Base-by-base conservation (phyloP, 1,139 yeast genomes). In the Blastobotrys apis region DNA sequence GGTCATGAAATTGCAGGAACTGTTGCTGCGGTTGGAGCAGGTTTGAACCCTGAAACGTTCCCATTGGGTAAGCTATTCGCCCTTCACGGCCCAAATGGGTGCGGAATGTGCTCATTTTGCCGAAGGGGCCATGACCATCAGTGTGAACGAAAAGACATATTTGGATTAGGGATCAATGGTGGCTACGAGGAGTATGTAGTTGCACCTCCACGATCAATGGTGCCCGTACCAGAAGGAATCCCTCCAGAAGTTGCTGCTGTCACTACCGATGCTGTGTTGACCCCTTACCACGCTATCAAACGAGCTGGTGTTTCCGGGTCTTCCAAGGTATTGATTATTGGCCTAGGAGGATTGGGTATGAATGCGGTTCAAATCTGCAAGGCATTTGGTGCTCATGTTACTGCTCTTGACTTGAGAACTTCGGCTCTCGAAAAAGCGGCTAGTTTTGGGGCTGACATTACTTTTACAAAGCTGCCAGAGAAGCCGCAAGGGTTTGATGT, bases 1-100 rank as follows among this genome's bases (percentile, higher is more conserved):
- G 81, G 81, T 17, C 80, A 76, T 57, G 80, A 76, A 58, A 71
- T 75, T 38, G 75, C 78, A 3, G 81, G 80, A 1, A 63, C 60
- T 45, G 59, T 75, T 27, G 70, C 63, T 25, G 58, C 60, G 20
- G 65, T 66, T 3, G 80, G 80, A 5, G 49, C 52, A 1, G 63
- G 56, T 3, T 59, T 58, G 3, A 55, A 55, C 33, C 42, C 53
- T 23, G 53, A 54, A 22, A 50, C 54, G 9, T 72, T 60, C 55
- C 54, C 58, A 32, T 47, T 59, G 20, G 77, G 78, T 4, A 56
- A 57, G 4, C 58, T 77, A 36, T 71, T 62, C 48, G 67, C 73
- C 10, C 52, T 73, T 37, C 58, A 58, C 36, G 72, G 72, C 31
- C 53, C 64, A 10, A 57, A 65, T 43, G 55, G 72, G 3, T 75